phyloP scores from a whole-genome alignment of 768 basidiomycete species.

The Pleurotus platypus region DNA sequence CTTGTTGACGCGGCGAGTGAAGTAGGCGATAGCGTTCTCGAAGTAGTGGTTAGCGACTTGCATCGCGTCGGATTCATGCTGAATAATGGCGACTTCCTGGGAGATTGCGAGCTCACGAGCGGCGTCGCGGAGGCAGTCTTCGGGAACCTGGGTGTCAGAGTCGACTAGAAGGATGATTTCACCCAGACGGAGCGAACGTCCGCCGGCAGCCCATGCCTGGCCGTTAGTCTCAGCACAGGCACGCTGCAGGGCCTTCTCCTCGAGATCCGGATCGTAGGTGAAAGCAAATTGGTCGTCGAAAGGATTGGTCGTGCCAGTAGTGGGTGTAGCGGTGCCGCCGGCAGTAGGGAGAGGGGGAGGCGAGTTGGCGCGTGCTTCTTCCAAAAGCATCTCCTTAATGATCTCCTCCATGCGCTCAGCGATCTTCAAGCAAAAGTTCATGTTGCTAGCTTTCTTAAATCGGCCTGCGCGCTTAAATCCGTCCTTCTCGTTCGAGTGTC shows the following conservation, averaged over 20 bases:
- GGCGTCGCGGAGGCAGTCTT: conserved; percentile 88
- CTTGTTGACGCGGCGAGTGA: conserved; percentile 85
- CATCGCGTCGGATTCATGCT: conserved; percentile 88
- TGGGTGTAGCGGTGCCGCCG: conserved; percentile 16
- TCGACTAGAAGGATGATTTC: conserved; percentile 82
- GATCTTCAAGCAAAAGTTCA: conserved; percentile 13
- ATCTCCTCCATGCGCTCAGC: conserved; percentile 7
- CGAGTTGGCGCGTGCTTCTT: background rate
- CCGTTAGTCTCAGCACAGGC: conserved; percentile 70
- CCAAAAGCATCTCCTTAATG: background rate
- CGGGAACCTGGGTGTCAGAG: conserved; percentile 74
- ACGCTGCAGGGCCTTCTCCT: conserved; percentile 69
- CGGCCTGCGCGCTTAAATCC: conserved; percentile 91
- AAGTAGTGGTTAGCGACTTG: conserved; percentile 88
- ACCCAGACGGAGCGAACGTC: conserved; percentile 69
- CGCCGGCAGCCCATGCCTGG: conserved; percentile 75
- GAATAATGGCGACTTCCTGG: conserved; percentile 82
- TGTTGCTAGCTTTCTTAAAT: conserved; percentile 80
- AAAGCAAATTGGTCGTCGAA: conserved; percentile 37
- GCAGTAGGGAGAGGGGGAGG: conserved; percentile 6
- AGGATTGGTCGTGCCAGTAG: conserved; percentile 2
- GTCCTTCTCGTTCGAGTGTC: conserved; percentile 63
- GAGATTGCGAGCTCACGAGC: conserved; percentile 79
- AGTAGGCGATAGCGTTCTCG: conserved; percentile 86
- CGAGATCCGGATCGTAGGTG: conserved; percentile 43